phyloP scores from a whole-genome alignment of 2,329 filamentous ascomycete species.

The Xylariomycetidae sp. region DNA sequence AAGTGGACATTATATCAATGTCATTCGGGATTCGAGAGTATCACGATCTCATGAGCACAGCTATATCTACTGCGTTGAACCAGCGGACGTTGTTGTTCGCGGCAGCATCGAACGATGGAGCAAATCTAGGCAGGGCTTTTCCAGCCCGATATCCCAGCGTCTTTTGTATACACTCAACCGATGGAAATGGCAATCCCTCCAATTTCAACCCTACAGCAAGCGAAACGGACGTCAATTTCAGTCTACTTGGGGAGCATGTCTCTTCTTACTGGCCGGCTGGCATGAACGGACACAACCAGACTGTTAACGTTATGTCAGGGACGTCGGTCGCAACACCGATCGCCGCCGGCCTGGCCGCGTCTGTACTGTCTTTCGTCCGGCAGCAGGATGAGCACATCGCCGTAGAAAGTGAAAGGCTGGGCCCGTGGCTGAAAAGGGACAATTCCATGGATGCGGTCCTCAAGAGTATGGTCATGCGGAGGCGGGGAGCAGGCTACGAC shows the following conservation, averaged over 20 bases:
- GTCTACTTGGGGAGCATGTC: conserved; percentile 2
- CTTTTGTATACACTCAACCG: conserved; percentile 4
- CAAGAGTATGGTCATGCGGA: conserved; percentile 2
- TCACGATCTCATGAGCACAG: background rate
- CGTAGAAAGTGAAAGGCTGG: background rate
- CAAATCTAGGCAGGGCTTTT: background rate
- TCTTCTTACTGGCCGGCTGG: conserved; percentile 1
- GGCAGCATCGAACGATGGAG: conserved; percentile 4
- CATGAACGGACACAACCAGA: background rate
- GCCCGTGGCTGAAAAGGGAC: conserved; percentile 1
- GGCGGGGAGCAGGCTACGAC: conserved; percentile 2
- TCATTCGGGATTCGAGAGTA: conserved; percentile 3
- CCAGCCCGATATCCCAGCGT: conserved; percentile 3
- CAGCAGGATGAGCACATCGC: background rate
- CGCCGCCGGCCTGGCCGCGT: conserved; percentile 1
- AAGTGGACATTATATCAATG: conserved; percentile 6
- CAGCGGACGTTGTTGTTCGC: conserved; percentile 1
- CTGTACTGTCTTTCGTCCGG: conserved; percentile 3
- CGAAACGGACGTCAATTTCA: conserved; percentile 1
- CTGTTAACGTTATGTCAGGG: background rate
- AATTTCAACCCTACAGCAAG: conserved; percentile 2
- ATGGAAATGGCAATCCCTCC: conserved; percentile 2
- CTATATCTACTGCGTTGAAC: background rate
- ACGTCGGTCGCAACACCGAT: conserved; percentile 5
- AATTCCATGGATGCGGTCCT: conserved; percentile 4